phyloP scores from a whole-genome alignment of 169 alveolate species.

The Plasmodium gallinaceum region DNA sequence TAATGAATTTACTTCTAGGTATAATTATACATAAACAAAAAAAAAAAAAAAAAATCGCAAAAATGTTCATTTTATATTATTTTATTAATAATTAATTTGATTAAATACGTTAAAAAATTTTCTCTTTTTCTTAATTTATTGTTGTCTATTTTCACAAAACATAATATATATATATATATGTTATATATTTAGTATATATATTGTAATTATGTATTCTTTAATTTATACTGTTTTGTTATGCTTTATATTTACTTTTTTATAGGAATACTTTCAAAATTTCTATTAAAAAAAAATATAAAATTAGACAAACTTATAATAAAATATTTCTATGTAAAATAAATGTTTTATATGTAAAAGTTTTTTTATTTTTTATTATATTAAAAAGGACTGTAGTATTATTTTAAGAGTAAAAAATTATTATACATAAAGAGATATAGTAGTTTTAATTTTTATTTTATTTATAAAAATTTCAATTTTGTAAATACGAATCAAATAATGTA shows the following conservation, averaged over 20 bases:
- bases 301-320: background rate
- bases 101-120: background rate
- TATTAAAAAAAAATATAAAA: background rate
- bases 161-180: no score
- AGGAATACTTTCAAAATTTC: background rate
- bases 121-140: background rate
- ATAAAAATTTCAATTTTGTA: slow-evolving; percentile 12
- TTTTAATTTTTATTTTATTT: slow-evolving; percentile 19
- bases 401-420: background rate
- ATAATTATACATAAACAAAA: background rate
- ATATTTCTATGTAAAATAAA: background rate
- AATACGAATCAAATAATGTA: background rate
- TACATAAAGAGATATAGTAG: background rate
- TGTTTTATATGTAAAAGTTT: background rate
- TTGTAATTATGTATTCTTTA: no score
- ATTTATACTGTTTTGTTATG: no score
- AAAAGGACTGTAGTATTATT: background rate
- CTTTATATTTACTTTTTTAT: background rate
- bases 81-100: background rate
- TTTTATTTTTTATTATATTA: slow-evolving; percentile 4
- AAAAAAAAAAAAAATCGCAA: background rate
- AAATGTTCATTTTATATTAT: slow-evolving; percentile 5
- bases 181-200: no score
- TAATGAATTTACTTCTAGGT: background rate
- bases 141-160: background rate